Conservation (phyloP, 164 flowering plant genomes). For the Kalanchoe fedtschenkoi region DNA sequence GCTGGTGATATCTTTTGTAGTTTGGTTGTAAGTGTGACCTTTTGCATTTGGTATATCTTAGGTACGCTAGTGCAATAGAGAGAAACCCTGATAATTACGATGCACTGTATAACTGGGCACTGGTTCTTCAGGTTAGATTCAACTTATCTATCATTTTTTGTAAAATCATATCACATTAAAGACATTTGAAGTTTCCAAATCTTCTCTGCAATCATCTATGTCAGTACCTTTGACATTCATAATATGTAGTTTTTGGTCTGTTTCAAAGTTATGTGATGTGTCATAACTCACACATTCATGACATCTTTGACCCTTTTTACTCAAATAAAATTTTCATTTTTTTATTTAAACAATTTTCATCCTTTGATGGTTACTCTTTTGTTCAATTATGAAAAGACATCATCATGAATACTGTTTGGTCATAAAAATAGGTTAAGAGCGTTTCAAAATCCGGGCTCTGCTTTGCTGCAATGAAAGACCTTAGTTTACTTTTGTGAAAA, state of each 20-base stretch:
- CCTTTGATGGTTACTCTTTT: no score
- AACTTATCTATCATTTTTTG: not conserved
- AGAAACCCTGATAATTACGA: conserved; percentile 88
- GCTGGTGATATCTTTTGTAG: not conserved
- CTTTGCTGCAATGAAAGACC: not conserved
- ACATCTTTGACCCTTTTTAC: no score
- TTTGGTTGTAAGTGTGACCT: not conserved
- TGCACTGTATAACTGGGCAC: conserved; percentile 97
- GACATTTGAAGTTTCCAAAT: not conserved
- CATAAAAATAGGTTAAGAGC: not conserved
- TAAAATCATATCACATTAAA: not conserved
- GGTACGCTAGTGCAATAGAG: conserved; percentile 92
- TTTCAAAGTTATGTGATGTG: not conserved
- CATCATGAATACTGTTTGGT: not conserved
- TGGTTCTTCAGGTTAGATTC: conserved; percentile 86
- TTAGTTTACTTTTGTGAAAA: no score
- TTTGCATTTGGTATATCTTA: conserved; percentile 15
- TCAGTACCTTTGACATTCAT: not conserved
- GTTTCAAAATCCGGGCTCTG: not conserved
- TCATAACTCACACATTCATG: not conserved
- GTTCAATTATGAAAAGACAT: not conserved
- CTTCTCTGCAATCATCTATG: not conserved
- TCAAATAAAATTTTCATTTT: no score
- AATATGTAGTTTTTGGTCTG: not conserved
- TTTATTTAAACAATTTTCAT: no score